Evolutionary conservation across 1,139 yeast species (phyloP), one percentile per base, ranked within the genome.

Genomic region (Geotrichum reessii): DNA sequence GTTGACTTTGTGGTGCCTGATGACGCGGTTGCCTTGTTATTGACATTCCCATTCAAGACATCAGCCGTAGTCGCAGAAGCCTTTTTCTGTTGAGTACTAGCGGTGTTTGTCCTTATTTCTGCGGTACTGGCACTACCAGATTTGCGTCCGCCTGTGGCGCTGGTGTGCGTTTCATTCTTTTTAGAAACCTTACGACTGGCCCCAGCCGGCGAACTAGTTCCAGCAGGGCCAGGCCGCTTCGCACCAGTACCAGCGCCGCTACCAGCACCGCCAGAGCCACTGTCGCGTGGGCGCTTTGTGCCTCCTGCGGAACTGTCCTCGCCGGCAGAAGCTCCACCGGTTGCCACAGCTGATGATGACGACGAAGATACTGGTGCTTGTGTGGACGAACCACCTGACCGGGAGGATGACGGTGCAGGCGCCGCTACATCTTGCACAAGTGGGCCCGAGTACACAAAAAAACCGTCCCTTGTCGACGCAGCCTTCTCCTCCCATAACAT

Each of bases 401-500:
- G 12, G 19, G 47, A 8, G 19, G 19, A 14, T 9, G 42, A 14
- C n/a, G 42, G 42, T 14, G 42, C 42, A 14, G 42, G 42, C 17
- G 17, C 47, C 2, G 44, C 50, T 6, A 44, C 3, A 11, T 75
- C 77, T 60, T 87, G 93, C 37, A 87, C 85, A 62, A 95, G 76
- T 4, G 97, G 96, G 0, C 99, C 99, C 78, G 92, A 89, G 71
- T 86, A 95, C 0, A 95, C 97, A 67, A 93, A 95, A 71, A 93
- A 95, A 1, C 99, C 99, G 68, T 93, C 98, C 65, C 88, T 87
- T 0, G 97, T 91, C 1, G 95, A 84, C 1, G 95, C 93, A 9
- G 96, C 85, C 65, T 88, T 95, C 70, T 92, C 97, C 71, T 93
- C 98, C 88, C 95, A 88, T 62, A 84, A 82, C 67, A 91, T 77